phyloP scores from a whole-genome alignment of 306 rosid genomes.

The Abrus precatorius region DNA sequence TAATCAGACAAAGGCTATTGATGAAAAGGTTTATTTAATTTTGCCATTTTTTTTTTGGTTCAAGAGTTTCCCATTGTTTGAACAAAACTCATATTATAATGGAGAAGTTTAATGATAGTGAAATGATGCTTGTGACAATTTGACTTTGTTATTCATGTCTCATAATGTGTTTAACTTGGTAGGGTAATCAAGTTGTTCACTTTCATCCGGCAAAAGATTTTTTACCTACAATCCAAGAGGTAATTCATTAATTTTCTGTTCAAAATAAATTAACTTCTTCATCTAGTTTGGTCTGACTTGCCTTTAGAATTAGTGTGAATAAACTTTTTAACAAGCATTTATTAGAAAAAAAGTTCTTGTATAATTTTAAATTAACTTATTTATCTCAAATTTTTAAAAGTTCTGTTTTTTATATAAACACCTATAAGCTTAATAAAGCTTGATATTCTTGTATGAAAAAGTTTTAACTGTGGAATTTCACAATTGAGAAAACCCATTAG shows the following conservation, averaged over 20 bases:
- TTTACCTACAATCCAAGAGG: constrained; percentile 61
- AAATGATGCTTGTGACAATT: constrained; percentile 19
- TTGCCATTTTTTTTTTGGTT: background rate
- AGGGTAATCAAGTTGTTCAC: constrained; percentile 64
- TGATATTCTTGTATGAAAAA: no score
- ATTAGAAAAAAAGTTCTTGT: background rate
- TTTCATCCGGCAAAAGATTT: constrained; percentile 64
- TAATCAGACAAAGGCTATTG: constrained; percentile 53
- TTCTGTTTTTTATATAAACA: background rate
- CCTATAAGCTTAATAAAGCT: background rate
- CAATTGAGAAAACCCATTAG: no score
- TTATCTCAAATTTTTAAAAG: background rate
- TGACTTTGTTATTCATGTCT: constrained; percentile 6
- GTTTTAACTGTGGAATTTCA: no score
- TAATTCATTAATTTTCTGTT: constrained; percentile 21
- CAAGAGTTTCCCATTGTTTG: background rate
- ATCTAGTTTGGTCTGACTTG: background rate
- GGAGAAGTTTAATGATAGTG: background rate
- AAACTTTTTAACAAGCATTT: background rate
- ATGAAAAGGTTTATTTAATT: constrained; percentile 57
- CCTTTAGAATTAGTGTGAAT: background rate
- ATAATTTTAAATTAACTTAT: background rate
- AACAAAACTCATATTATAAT: background rate
- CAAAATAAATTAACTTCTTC: background rate
- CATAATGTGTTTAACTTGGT: background rate